Evolutionary conservation across 805 yeast genomes (phyloP), one percentile per base, ranked within the genome.

Genomic region (Barnettozyma vustinii): DNA sequence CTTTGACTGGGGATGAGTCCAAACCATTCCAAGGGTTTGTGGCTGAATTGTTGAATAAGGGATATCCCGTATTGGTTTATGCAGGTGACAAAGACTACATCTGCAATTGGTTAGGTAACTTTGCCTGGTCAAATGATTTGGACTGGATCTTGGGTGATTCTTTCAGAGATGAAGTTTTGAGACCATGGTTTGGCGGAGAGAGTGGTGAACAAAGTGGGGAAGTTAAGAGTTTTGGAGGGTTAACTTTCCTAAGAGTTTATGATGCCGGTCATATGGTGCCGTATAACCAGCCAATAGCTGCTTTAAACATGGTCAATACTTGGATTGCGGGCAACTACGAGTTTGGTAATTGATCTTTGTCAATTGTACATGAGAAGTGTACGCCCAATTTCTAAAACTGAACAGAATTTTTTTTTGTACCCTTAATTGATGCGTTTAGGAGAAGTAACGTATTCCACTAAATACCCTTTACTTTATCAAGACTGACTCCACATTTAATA

Each of bases 21-120:
- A 82, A 82, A 65, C 96, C 96, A 13, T 88, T 83, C 79, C 92
- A 87, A 64, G 79, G 75, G 53, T 81, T 75, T 49, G 84, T 91
- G 42, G 72, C 83, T 12, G 84, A 83, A 51, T 67, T 89, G 50
- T 74, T 89, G 58, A 83, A 87, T 59, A 66, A 74, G 50, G 84
- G 79, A 23, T 62, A 88, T 42, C 96, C 96, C 18, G 91, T 89
- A 5, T 76, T 90, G 60, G 79, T 88, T 52, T 90, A 89, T 59
- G 96, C 96, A n/a, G 97, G 97, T 62, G 96, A 89, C 66, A 87
- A 89, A 68, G 97, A 89, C 67, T 89, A 77, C 67, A 88, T 89
- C 62, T 89, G 96, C 70, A 89, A 89, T 72, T 89, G 96, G 94
- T 74, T 89, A 55, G 97, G 96, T 56, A 87, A 88, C 69, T 80